These are phyloP conservation scores for Rutstroemia sp. DNA, from an alignment of 2,329 filamentous ascomycete genomes.

Conservation along the genomic window DNA sequence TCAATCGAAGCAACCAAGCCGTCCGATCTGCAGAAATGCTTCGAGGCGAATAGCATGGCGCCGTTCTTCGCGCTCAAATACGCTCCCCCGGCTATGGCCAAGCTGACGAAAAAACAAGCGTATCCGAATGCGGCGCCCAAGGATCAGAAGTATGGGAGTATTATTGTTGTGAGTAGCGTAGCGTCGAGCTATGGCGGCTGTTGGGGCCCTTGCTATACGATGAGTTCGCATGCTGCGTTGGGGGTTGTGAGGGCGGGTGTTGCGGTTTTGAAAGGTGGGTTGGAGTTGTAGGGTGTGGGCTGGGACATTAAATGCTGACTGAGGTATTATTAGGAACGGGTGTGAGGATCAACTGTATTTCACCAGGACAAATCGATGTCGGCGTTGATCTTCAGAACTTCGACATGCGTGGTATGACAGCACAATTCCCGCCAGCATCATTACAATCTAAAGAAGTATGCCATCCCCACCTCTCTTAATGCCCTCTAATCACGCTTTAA, in stretches of 20 bases:
- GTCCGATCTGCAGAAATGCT: constrained; percentile 46
- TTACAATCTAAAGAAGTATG: constrained; percentile 40
- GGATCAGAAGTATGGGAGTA: no score
- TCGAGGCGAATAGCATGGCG: constrained; percentile 53
- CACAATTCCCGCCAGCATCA: constrained; percentile 44
- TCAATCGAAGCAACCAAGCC: constrained; percentile 50
- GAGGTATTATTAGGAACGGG: constrained; percentile 35
- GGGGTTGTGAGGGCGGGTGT: no score
- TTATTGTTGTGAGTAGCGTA: no score
- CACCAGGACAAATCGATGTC: constrained; percentile 28
- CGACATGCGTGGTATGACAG: constrained; percentile 42
- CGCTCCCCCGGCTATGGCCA: constrained; percentile 46
- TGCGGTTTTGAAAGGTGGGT: no score
- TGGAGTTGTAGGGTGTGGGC: neutral
- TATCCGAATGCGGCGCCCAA: no score
- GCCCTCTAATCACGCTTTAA: no score
- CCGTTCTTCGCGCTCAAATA: constrained; percentile 61
- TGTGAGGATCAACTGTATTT: constrained; percentile 50
- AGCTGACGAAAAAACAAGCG: no score
- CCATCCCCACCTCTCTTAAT: constrained; percentile 18
- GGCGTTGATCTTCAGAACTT: constrained; percentile 30
- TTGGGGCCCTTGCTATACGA: no score
- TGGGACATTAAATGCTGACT: neutral
- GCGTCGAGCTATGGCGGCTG: no score
- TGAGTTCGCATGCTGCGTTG: no score